Base-by-base conservation (phyloP, 164 flowering plant genomes). In the Liriodendron chinense region DNA sequence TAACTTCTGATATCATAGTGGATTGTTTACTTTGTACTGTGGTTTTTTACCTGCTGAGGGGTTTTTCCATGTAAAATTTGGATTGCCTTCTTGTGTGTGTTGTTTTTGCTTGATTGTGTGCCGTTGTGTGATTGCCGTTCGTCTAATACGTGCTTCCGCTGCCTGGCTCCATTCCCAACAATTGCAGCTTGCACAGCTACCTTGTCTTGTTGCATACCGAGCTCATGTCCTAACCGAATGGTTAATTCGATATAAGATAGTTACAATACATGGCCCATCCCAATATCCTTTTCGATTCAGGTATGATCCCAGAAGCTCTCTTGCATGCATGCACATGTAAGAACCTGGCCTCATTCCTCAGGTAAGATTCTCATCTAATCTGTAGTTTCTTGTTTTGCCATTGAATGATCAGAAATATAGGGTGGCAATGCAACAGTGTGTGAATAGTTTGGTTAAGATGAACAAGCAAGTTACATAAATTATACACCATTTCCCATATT, bases 121-220 rank as follows among this genome's bases (percentile, higher is more conserved):
- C n/a, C n/a, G n/a, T n/a, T n/a, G n/a, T n/a, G n/a, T n/a, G n/a
- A n/a, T n/a, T n/a, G n/a, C n/a, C n/a, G n/a, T n/a, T n/a, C n/a
- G n/a, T n/a, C n/a, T n/a, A n/a, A n/a, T n/a, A n/a, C n/a, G n/a
- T n/a, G n/a, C n/a, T n/a, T n/a, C n/a, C n/a, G n/a, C n/a, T n/a
- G n/a, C n/a, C n/a, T n/a, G n/a, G n/a, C n/a, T n/a, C n/a, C n/a
- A n/a, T n/a, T n/a, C n/a, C n/a, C n/a, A n/a, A n/a, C n/a, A n/a
- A n/a, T n/a, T 96, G 83, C 99, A 92, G 76, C 97, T 96, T 76
- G 94, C 99, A 48, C 83, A 89, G 74, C 78, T 96, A 56, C 98
- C 99, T 69, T 92, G 95, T 78, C 83, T 92, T 49, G 90, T 92
- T 73, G 92, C 97, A 26, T 96, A 94, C 78, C 86, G 95, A 79